Percentiles rank a stretch among this genome's conserved stretches.
phyloP scores from a whole-genome alignment of 2,329 filamentous ascomycete genomes.

The Chaetomiaceae sp. region DNA sequence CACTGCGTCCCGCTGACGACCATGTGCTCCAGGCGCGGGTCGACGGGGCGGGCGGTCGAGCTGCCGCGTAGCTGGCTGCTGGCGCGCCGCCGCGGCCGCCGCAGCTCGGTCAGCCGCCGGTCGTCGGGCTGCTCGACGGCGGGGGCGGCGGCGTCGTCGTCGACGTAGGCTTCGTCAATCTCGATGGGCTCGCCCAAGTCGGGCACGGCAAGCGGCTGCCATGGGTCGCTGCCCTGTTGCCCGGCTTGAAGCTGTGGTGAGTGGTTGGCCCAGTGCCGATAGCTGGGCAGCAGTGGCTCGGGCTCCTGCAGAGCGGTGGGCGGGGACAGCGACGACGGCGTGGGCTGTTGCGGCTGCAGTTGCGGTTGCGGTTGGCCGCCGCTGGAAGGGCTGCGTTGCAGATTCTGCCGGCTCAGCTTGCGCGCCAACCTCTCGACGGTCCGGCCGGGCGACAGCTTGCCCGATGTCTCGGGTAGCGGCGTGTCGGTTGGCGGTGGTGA shows the following conservation, averaged over 20 bases:
- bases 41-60: constrained; percentile 1
- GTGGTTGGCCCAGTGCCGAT: constrained; percentile 9
- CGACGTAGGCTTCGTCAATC: constrained; percentile 6
- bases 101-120: not conserved
- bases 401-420: constrained; percentile 22
- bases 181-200: constrained; percentile 1
- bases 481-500: not conserved
- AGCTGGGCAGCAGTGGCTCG: not conserved
- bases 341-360: no score
- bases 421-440: constrained; percentile 18
- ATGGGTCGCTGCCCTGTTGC: not conserved
- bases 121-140: not conserved
- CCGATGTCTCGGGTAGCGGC: not conserved
- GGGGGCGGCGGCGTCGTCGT: no score
- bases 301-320: not conserved
- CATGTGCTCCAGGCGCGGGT: constrained; percentile 16
- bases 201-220: not conserved
- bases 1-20: constrained; percentile 17
- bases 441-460: constrained; percentile 1
- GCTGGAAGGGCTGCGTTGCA: constrained; percentile 11
- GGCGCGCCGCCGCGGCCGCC: not conserved
- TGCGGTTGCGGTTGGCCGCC: constrained; percentile 2
- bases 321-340: not conserved
- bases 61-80: constrained; percentile 1
- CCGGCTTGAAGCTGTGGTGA: not conserved